These are phyloP conservation scores for Cryphonectria naterciae DNA, from an alignment of 2,329 filamentous ascomycete genomes.

Conservation along the genomic window DNA sequence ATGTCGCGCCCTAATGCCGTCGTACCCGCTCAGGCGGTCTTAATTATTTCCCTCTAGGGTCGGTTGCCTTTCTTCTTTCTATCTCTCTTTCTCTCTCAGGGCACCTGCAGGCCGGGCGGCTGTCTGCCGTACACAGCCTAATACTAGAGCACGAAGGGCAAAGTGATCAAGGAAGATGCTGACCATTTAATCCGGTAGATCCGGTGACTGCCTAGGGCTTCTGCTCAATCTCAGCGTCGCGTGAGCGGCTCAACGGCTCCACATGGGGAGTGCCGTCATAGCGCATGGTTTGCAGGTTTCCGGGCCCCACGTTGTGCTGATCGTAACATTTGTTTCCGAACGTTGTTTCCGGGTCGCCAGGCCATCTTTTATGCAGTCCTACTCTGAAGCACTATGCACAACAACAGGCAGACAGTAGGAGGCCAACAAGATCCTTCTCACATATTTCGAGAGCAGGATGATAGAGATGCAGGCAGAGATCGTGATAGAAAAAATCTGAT, in stretches of 20 bases:
- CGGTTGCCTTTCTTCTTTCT: no score
- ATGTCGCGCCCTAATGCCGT: conserved; percentile 8
- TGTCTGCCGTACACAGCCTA: background rate
- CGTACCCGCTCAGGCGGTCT: background rate
- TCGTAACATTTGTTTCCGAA: conserved; percentile 3
- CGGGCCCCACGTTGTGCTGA: background rate
- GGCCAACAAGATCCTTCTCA: background rate
- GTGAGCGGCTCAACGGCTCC: conserved; percentile 4
- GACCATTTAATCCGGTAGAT: background rate
- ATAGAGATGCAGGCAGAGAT: background rate
- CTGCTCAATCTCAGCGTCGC: conserved; percentile 5
- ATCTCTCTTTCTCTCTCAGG: background rate
- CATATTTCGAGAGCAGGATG: background rate
- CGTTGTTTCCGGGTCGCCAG: background rate
- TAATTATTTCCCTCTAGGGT: background rate
- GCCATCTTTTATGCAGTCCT: background rate
- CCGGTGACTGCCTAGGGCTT: conserved; percentile 1
- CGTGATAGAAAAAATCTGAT: background rate
- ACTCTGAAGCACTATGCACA: background rate
- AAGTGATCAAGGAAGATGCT: conserved; percentile 3
- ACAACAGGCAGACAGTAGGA: background rate
- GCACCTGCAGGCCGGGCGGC: background rate
- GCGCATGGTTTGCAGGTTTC: conserved; percentile 8
- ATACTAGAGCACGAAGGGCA: background rate
- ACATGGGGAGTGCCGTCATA: conserved; percentile 13